Evolutionary conservation across 768 basidiomycete species (phyloP).

Genomic region (Hysterangium stoloniferum): DNA sequence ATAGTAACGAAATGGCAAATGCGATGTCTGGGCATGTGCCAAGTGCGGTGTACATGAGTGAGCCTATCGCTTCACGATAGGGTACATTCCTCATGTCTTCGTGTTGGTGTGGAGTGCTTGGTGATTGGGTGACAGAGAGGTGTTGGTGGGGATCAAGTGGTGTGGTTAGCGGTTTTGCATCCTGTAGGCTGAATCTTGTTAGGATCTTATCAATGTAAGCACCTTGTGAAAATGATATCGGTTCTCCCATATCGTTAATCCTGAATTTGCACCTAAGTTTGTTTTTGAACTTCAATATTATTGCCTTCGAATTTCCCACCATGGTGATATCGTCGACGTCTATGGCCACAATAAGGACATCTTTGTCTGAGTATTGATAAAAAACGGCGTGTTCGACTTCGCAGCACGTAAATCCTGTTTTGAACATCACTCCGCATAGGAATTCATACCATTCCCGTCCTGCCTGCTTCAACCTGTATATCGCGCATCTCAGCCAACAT

Average conservation of each 20-base stretch:
- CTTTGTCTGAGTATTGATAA: not conserved
- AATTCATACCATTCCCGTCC: slow-evolving; percentile 19
- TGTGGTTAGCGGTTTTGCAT: not conserved
- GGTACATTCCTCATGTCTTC: slow-evolving; percentile 10
- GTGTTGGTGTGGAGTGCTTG: slow-evolving; percentile 1
- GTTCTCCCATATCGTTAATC: not conserved
- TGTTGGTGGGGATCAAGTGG: slow-evolving; percentile 6
- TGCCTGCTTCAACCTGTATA: slow-evolving; percentile 27
- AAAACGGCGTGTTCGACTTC: slow-evolving; percentile 17
- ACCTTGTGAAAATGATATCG: slow-evolving; percentile 13
- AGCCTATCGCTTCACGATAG: slow-evolving; percentile 24
- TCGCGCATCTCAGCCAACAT: slow-evolving; percentile 20
- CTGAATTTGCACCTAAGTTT: not conserved
- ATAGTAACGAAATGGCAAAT: slow-evolving; percentile 19
- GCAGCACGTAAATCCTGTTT: slow-evolving; percentile 23
- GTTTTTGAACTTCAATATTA: slow-evolving; percentile 1
- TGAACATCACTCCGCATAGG: not conserved
- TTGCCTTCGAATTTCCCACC: not conserved
- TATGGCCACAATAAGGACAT: slow-evolving; percentile 14
- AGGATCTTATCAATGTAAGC: slow-evolving; percentile 14
- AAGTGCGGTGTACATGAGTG: slow-evolving; percentile 23
- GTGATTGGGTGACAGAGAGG: slow-evolving; percentile 5
- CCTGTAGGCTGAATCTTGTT: slow-evolving; percentile 7
- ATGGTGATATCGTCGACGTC: slow-evolving; percentile 19
- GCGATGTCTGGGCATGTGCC: slow-evolving; percentile 25